phyloP scores from a whole-genome alignment of 2,329 filamentous ascomycete genomes.

The Pseudogymnoascus sp. region DNA sequence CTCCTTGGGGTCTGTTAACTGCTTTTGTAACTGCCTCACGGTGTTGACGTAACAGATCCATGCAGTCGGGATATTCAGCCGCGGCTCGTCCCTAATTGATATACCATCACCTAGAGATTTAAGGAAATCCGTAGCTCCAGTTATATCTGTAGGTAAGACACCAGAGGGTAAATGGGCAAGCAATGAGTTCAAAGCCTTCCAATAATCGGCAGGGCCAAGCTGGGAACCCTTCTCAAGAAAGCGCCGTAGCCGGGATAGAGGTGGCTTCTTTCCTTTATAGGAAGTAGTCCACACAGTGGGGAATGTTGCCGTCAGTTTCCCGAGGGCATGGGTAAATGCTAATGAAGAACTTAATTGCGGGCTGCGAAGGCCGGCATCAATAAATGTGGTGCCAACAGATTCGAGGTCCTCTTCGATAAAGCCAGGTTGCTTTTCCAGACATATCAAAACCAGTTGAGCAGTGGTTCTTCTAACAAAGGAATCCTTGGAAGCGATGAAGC shows the following conservation, averaged over 20 bases:
- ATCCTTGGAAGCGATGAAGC: conserved; percentile 56
- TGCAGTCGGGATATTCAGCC: conserved; percentile 56
- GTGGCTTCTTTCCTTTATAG: conserved; percentile 44
- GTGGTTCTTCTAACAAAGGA: conserved; percentile 41
- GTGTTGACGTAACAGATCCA: conserved; percentile 70
- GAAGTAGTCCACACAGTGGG: conserved; percentile 66
- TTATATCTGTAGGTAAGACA: conserved; percentile 44
- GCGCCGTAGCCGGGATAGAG: conserved; percentile 50
- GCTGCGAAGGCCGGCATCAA: conserved; percentile 65
- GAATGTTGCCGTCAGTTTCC: conserved; percentile 53
- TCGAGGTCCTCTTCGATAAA: conserved; percentile 42
- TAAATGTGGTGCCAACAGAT: conserved; percentile 49
- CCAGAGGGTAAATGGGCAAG: conserved; percentile 47
- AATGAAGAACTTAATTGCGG: conserved; percentile 66
- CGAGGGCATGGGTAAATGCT: conserved; percentile 60
- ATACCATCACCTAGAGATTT: conserved; percentile 64
- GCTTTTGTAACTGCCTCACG: conserved; percentile 43
- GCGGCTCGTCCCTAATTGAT: conserved; percentile 63
- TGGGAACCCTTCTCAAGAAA: conserved; percentile 83
- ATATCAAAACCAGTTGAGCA: conserved; percentile 42
- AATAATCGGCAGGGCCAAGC: conserved; percentile 62
- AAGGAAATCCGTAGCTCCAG: conserved; percentile 53
- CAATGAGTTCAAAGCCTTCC: conserved; percentile 58
- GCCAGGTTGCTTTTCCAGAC: conserved; percentile 39
- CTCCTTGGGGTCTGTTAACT: conserved; percentile 38